A percentile compares a stretch with the other conserved stretches of the same genome.
Evolutionary conservation across 176 grass and related monocot genomes (phyloP).

Genomic region (Aegilops sharonensis): DNA sequence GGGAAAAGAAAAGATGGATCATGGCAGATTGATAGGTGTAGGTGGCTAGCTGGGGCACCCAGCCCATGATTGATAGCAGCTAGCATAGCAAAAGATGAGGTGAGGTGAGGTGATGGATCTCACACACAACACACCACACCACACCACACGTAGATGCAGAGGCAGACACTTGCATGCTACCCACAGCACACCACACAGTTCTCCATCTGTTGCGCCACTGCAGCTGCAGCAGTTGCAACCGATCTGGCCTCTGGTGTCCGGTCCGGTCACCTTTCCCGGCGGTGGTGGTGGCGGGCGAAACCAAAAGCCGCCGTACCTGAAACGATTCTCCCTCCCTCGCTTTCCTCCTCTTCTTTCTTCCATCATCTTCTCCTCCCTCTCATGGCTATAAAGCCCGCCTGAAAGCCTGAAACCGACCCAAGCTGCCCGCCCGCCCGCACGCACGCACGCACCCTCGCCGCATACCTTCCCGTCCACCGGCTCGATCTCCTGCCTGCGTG

Average conservation of each 20-base stretch:
- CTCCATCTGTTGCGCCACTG: too few relatives aligned
- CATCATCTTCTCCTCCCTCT: neutral
- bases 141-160: too few relatives aligned
- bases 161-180: slow-evolving; percentile 26
- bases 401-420: neutral
- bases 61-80: neutral
- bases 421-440: too few relatives aligned
- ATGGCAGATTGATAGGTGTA: neutral
- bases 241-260: neutral
- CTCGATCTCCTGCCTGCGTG: too few relatives aligned
- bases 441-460: too few relatives aligned
- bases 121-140: too few relatives aligned
- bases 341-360: neutral
- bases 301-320: slow-evolving; percentile 27
- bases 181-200: slow-evolving; percentile 8
- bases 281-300: neutral
- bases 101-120: neutral
- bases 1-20: slow-evolving; percentile 21
- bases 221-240: neutral
- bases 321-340: slow-evolving; percentile 20
- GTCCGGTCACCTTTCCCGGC: neutral
- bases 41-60: neutral
- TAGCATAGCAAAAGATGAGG: neutral
- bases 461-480: neutral
- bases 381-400: neutral